Evolutionary conservation across 306 rosid species (phyloP).

Genomic region (Quercus aquifolioides): DNA sequence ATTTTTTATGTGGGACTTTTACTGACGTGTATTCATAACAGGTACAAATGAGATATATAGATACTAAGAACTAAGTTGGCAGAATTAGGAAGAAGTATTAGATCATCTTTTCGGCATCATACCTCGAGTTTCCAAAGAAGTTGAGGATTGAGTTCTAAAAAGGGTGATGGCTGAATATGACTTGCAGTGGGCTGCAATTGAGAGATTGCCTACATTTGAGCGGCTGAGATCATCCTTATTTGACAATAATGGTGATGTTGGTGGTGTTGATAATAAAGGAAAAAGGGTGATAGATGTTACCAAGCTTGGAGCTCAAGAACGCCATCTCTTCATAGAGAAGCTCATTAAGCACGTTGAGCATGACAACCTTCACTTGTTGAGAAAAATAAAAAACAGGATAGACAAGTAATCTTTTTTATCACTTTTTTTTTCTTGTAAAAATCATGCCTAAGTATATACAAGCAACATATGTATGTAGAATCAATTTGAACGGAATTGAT

Average conservation of each 20-base stretch:
- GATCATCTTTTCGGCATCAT: slow-evolving; percentile 27
- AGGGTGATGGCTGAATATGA: slow-evolving; percentile 19
- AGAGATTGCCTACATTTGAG: slow-evolving; percentile 39
- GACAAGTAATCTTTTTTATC: slow-evolving; percentile 27
- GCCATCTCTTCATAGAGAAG: slow-evolving; percentile 34
- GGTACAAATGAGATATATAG: slow-evolving; percentile 27
- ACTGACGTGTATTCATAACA: no score
- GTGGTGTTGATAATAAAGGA: slow-evolving; percentile 10
- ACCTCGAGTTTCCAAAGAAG: slow-evolving; percentile 22
- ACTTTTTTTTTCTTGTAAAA: not conserved
- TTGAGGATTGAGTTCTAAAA: not conserved
- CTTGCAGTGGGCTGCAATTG: slow-evolving; percentile 33
- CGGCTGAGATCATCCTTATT: slow-evolving; percentile 39
- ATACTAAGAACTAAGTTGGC: slow-evolving; percentile 33
- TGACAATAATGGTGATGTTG: not conserved
- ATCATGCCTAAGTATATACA: no score
- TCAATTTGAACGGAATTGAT: no score
- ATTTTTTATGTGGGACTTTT: no score
- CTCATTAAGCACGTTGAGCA: slow-evolving; percentile 44
- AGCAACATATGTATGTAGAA: no score
- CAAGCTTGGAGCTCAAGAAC: slow-evolving; percentile 41
- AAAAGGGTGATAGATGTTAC: slow-evolving; percentile 39
- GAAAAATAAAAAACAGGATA: slow-evolving; percentile 31
- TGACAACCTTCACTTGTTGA: slow-evolving; percentile 45
- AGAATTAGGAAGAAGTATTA: slow-evolving; percentile 34